Base-by-base conservation (phyloP, 1,139 yeast genomes). In the Wickerhamomyces sp. region DNA sequence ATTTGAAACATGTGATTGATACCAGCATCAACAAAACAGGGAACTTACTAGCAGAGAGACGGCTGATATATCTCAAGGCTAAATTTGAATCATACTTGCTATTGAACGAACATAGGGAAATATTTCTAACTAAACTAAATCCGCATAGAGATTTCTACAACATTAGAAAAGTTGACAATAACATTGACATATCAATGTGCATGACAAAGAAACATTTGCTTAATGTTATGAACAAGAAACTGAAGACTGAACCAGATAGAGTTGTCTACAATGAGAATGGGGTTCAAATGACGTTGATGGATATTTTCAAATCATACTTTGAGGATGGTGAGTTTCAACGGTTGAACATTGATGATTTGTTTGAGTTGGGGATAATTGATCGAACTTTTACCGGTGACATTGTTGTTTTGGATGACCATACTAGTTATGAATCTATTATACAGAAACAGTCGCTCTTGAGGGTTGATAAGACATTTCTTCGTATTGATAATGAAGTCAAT, bases 401-500 rank as follows among this genome's bases (percentile, higher is more conserved):
- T 6, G 40, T 50, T 23, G 43, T 39, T 9, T 42, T 44, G 27
- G 46, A 55, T 10, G 36, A 39, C 8, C 39, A 45, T 14, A 30
- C 55, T 4, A 45, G 51, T 14, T 50, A 54, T 42, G 56, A 55
- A 14, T 36, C 55, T 10, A 48, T 52, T 18, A 45, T 56, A 15
- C 45, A 46, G 15, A 50, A 48, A 29, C 59, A 56, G 30, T 43
- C 52, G 1, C 34, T 58, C 27, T 27, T 50, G 13, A 83, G 96
- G 64, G 73, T 94, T 61, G 81, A 98, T 64, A 96, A 90, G 61
- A 93, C 94, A 39, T 94, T 94, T 62, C 72, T 94, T 59, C 91
- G 93, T 65, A 89, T 98, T 0, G 97, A 94, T 61, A 94, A 94
- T 64, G 87, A 79, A 61, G 86, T 94, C 57, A 67, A 84, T 45